These are phyloP conservation scores for Hirschioporus abietinus DNA, from an alignment of 768 basidiomycete genomes.

Conservation along the genomic window DNA sequence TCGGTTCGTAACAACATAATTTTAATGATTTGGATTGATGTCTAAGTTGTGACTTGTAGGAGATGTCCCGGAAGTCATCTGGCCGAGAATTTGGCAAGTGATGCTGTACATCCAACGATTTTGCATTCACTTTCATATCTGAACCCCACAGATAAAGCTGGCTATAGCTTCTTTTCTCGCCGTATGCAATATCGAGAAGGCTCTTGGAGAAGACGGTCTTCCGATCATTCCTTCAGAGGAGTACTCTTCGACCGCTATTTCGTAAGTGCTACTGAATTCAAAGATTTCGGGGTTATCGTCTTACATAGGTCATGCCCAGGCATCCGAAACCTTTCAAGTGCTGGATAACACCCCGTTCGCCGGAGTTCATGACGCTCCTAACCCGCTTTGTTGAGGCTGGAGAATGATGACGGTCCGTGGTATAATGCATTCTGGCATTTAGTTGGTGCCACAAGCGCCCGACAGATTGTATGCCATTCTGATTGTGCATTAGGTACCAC, in stretches of 20 bases:
- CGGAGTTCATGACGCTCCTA: not conserved
- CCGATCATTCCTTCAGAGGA: not conserved
- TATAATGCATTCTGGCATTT: not conserved
- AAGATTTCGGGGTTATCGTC: not conserved
- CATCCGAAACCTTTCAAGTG: slow-evolving; percentile 5
- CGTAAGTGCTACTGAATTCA: not conserved
- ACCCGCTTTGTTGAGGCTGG: not conserved
- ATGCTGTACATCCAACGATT: not conserved
- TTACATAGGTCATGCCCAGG: not conserved
- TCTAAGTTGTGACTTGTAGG: not conserved
- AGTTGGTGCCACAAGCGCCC: not conserved
- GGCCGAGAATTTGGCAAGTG: not conserved
- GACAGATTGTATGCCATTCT: too few species aligned
- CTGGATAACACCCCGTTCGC: slow-evolving; percentile 5
- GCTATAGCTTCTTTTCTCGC: not conserved
- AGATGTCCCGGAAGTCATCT: not conserved
- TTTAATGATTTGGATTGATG: not conserved
- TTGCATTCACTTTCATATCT: not conserved
- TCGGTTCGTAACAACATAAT: not conserved
- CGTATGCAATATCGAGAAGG: not conserved
- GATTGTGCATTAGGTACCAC: too few species aligned
- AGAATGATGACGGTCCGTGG: not conserved
- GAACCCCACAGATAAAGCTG: not conserved
- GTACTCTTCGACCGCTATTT: not conserved
- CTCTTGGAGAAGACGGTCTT: not conserved